phyloP scores from a whole-genome alignment of 768 basidiomycete genomes.

The Leccinum disarticulatum region DNA sequence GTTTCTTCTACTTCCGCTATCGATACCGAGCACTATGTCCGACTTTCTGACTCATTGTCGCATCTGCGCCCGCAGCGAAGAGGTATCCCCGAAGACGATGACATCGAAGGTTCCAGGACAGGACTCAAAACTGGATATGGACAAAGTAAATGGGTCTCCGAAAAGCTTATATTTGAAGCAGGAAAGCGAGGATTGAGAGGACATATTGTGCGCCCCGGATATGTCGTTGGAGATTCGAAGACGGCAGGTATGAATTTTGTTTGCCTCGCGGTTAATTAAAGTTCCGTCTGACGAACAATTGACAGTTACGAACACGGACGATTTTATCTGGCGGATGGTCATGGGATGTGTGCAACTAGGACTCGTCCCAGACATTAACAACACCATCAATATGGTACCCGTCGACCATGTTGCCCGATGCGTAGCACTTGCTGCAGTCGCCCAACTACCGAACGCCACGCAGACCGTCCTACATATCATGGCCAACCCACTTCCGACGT shows the following conservation, averaged over 20 bases:
- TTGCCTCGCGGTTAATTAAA: neutral
- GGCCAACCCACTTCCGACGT: constrained; percentile 83
- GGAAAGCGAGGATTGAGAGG: constrained; percentile 82
- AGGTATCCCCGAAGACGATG: constrained; percentile 85
- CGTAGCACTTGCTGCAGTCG: constrained; percentile 68
- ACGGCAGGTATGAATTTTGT: constrained; percentile 65
- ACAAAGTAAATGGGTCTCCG: constrained; percentile 98
- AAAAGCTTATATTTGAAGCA: constrained; percentile 91
- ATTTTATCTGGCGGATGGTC: constrained; percentile 97
- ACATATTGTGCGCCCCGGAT: constrained; percentile 89
- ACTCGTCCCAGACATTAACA: constrained; percentile 94
- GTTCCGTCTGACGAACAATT: constrained; percentile 4
- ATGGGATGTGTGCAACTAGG: constrained; percentile 99
- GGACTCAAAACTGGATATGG: constrained; percentile 90
- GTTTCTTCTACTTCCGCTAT: constrained; percentile 96
- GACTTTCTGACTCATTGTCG: constrained; percentile 71
- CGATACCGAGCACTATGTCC: constrained; percentile 88
- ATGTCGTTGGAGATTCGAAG: constrained; percentile 90
- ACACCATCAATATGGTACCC: constrained; percentile 97
- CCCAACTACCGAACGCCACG: constrained; percentile 46
- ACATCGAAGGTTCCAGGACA: constrained; percentile 78
- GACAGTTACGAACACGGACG: constrained; percentile 97
- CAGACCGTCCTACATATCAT: constrained; percentile 80
- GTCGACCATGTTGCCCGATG: constrained; percentile 94
- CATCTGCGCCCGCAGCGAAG: constrained; percentile 40